phyloP scores from a whole-genome alignment of 371 early-diverging fungal genomes.

The Dentiscutata heterogama region DNA sequence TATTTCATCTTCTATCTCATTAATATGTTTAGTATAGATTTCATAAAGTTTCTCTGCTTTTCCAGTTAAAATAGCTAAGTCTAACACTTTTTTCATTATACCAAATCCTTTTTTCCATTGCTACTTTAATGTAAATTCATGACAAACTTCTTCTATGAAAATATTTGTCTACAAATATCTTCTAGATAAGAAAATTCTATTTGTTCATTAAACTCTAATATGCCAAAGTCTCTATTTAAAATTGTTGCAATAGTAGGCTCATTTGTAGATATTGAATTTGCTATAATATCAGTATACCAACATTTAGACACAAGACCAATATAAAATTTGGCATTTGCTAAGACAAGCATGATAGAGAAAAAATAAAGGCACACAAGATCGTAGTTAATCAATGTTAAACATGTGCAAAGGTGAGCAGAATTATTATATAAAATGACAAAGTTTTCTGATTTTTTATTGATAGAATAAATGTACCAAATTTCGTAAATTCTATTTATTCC shows the following conservation, averaged over 20 bases:
- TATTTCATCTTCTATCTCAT: background rate
- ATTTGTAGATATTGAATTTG: background rate
- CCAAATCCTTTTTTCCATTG: background rate
- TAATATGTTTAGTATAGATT: background rate
- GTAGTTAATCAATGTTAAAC: background rate
- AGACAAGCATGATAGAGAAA: too few species aligned
- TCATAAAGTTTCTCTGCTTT: background rate
- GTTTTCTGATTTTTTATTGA: background rate
- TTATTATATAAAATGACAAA: background rate
- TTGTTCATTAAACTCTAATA: background rate
- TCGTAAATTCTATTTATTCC: background rate
- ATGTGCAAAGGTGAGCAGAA: background rate
- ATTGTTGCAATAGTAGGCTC: background rate
- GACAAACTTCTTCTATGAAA: background rate
- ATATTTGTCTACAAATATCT: background rate
- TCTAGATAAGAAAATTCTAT: background rate
- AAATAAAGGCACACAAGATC: background rate
- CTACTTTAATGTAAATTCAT: background rate
- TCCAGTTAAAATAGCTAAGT: background rate
- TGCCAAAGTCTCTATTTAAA: background rate
- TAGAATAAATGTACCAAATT: background rate
- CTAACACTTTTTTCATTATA: background rate
- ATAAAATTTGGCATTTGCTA: background rate
- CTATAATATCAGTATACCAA: background rate
- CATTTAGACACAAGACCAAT: background rate